Base-by-base conservation (phyloP, 306 rosid genomes). In the Fragaria ananassa region DNA sequence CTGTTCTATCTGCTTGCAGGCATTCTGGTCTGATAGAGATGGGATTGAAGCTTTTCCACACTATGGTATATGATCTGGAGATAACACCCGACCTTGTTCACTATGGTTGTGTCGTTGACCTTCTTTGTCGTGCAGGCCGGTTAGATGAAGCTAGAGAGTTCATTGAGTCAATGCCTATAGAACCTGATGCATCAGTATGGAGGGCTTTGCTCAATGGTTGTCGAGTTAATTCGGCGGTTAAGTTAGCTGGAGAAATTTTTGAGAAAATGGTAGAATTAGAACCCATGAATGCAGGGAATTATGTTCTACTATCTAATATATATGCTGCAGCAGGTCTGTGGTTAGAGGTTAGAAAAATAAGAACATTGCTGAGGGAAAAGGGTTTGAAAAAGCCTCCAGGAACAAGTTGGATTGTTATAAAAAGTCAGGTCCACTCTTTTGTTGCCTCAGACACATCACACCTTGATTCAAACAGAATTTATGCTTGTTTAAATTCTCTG, bases 1-100 rank as follows among this genome's bases (percentile, higher is more conserved):
- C 90, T 64, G 75, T 81, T 79, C 77, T 83, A 34, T 87, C 90
- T 72, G 86, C 86, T 50, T 84, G 90, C 78, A 84, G 90, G 76
- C 90, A 87, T 71, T 81, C 81, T 17, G 90, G 88, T 61, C 60
- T 79, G 57, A 61, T 83, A 17, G 83, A 82, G 64, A 37, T 65
- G 17, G 88, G 88, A 49, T 71, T 87, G 79, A 71, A 71, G 78
- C 77, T 84, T 74, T 87, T 87, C 53, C 62, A 80, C 21, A 50
- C 81, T 41, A 87, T 84, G 86, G 81, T 82, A 19, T 37, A 64
- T 70, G 84, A 82, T 74, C 80, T 82, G 34, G 66, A 80, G 49
- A 71, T 87, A 21, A 66, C 81, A 76, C 88, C 86, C 1, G 78
- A 87, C 68, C 86, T 82, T 67, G 74, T 66, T 79, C 88, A 87